Conservation (phyloP, 306 rosid species). For the Vigna reflexopilosa region DNA sequence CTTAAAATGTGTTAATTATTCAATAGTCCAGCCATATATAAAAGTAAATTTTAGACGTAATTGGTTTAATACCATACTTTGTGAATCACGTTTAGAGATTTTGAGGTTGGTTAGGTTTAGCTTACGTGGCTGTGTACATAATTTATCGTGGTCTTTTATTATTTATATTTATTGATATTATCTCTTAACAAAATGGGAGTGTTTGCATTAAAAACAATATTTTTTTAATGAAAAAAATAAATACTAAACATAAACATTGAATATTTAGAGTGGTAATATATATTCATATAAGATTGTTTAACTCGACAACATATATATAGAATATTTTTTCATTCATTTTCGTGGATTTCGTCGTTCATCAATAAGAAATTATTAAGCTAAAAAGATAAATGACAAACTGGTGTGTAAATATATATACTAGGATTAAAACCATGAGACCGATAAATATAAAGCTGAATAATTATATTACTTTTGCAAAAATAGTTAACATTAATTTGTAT, state of each 20-base stretch:
- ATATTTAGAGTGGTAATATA: background rate
- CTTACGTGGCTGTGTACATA: background rate
- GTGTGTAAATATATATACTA: no score
- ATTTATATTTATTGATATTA: no score
- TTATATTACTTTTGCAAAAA: no score
- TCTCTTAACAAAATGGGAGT: background rate
- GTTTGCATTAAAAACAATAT: background rate
- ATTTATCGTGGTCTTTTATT: background rate
- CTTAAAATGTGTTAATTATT: background rate
- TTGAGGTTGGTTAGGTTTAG: background rate
- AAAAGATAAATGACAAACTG: no score
- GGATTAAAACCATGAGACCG: no score
- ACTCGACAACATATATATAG: background rate
- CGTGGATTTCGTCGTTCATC: background rate
- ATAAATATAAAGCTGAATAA: no score
- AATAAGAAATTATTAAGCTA: no score
- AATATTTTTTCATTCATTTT: background rate
- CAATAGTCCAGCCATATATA: background rate
- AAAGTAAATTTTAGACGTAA: background rate
- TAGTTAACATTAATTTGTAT: no score
- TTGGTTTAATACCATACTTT: background rate
- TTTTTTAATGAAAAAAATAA: background rate
- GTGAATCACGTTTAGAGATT: slow-evolving; percentile 6
- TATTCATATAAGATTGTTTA: background rate
- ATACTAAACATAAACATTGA: background rate